These are phyloP conservation scores for Acacia melanoxylon DNA, from an alignment of 306 rosid genomes.

Conservation along the genomic window DNA sequence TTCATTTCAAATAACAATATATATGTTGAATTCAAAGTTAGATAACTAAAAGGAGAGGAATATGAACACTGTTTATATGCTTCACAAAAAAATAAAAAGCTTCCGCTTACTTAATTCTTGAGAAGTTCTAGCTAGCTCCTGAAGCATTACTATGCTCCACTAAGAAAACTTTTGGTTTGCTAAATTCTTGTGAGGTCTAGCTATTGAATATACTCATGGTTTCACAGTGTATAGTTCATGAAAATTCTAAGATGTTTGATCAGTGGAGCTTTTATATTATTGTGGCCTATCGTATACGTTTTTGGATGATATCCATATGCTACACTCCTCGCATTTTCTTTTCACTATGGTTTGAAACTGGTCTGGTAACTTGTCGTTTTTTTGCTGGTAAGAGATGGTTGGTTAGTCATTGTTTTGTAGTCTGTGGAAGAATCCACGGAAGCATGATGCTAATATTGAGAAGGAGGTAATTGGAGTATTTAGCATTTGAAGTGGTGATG, in stretches of 20 bases:
- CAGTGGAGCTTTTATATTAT: neutral
- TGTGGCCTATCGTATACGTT: neutral
- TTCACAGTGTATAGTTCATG: neutral
- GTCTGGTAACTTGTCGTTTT: slow-evolving; percentile 28
- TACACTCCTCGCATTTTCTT: neutral
- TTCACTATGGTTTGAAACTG: slow-evolving; percentile 23
- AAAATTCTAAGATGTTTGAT: slow-evolving; percentile 1
- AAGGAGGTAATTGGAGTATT: too few relatives aligned
- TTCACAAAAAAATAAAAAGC: too few relatives aligned
- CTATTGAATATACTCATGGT: neutral
- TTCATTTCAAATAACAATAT: neutral
- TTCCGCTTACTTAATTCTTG: neutral
- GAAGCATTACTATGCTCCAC: neutral
- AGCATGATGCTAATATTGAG: slow-evolving; percentile 55
- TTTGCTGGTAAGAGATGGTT: too few relatives aligned
- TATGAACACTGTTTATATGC: neutral
- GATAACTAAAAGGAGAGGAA: too few relatives aligned
- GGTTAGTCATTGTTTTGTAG: slow-evolving; percentile 87
- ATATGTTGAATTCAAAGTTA: neutral
- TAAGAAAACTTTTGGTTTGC: neutral
- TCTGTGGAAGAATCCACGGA: slow-evolving; percentile 74
- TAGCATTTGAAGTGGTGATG: slow-evolving; percentile 96
- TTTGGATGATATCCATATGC: slow-evolving; percentile 10
- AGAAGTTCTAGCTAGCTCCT: neutral
- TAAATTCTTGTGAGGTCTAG: neutral